Base-by-base conservation (phyloP, 257 asterid genomes). In the Henckelia pumila region DNA sequence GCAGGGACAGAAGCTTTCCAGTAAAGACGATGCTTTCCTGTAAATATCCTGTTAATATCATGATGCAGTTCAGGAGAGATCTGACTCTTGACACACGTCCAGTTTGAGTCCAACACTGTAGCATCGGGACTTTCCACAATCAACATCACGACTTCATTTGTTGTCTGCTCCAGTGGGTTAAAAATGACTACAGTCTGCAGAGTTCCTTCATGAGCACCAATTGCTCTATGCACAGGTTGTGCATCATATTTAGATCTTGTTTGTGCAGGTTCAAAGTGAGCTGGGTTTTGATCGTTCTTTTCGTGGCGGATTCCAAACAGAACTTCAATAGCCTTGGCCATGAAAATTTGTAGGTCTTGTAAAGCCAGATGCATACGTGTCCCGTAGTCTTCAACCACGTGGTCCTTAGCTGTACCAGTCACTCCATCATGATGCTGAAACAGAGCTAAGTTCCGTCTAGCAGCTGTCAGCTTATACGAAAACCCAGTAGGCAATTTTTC, bases 341-440 rank as follows among this genome's bases (percentile, higher is more conserved):
- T 86, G 53, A 94, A 94, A 67, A 91, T 87, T 35, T 94, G 89
- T 70, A 91, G 72, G 78, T 94, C 99, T 16, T 85, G 88, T 80
- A 91, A 75, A 77, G 96, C 95, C 79, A 87, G 68, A 77, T 91
- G 91, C 99, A 94, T 94, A 55, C 96, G 82, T n/a, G 75, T 78
- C 56, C 97, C 99, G 56, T 94, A 94, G 77, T 94, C 99, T 74
- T 81, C 81, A 58, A 91, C 93, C 63, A 94, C 99, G 25, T 94
- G 97, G 73, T 94, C 96, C 79, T 87, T 91, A 7, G 95, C 97
- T 11, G 99, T 91, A 63, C 99, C 97, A 61, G 99, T 94, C 67
- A 94, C 96, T 20, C 99, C 99, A 77, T 91, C 99, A 65, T 94
- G 99, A 76, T 94, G 97, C 85, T 94, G 97, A 74, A 94, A 94